Base-by-base conservation (phyloP, 2,329 filamentous ascomycete genomes). In the Diaporthe ampelina region DNA sequence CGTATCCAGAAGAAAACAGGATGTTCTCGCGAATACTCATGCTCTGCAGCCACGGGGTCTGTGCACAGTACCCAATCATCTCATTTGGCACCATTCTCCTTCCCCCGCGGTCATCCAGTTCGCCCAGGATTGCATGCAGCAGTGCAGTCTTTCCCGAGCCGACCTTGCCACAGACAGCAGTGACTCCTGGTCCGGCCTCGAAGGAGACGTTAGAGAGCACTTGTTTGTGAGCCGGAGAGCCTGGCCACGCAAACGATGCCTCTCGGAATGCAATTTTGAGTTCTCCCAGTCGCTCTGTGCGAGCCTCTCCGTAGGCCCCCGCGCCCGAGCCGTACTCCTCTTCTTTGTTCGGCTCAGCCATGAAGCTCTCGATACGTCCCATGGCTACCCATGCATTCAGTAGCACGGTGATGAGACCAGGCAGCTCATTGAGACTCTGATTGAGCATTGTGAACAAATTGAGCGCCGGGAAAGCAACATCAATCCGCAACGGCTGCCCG, bases 321-420 rank as follows among this genome's bases (percentile, higher is more conserved):
- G 63, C 48, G 4, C 86, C 82, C 11, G 81, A 80, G 5, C 83
- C 78, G 5, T 85, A 84, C 4, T 82, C 81, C 37, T 89, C 86
- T 40, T 90, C 89, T 78, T 95, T 94, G 79, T 98, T 91, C 0
- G 94, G 94, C 81, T 98, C 95, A 0, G 87, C 85, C 94, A 98
- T 97, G 83, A 97, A 98, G 29, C 90, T 88, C 79, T 97, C 94
- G 26, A 98, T 94, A 77, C 95, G 92, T 11, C 90, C 91, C 76
- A 97, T 91, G 0, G 95, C 93, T 24, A 98, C 92, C n/a, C 90
- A 92, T 0, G 95, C 94, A 78, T 97, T 97, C 77, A 97, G 88
- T 6, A 96, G 84, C 0, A 93, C 90, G 0, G 93, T 95, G 57
- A 97, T 91, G 13, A 97, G 85, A 40, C 90, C 87, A 2, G 95